These are phyloP conservation scores for Pyrus betulifolia DNA, from an alignment of 306 rosid genomes.

Conservation along the genomic window DNA sequence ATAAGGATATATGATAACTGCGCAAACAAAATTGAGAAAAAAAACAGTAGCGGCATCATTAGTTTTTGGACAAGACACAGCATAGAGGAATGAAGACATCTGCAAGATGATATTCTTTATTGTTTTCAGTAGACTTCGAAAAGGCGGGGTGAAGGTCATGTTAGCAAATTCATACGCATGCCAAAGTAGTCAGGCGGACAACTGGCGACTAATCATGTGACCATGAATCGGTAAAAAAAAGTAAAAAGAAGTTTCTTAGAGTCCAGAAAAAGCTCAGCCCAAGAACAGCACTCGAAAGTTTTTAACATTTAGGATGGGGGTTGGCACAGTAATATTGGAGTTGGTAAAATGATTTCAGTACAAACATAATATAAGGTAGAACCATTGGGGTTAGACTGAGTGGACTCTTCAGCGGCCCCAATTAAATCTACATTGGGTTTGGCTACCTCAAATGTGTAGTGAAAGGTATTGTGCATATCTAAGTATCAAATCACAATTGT, in stretches of 20 bases:
- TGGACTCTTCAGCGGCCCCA: background rate
- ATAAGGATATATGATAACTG: conserved; percentile 2
- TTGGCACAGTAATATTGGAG: background rate
- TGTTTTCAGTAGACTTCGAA: background rate
- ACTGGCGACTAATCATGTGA: background rate
- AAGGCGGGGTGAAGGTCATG: background rate
- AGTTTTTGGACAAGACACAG: background rate
- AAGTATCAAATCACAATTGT: background rate
- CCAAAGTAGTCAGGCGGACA: background rate
- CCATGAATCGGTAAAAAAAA: background rate
- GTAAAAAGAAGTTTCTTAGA: background rate
- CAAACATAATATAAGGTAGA: background rate
- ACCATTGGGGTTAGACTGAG: background rate
- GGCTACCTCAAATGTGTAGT: background rate
- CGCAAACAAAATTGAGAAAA: background rate
- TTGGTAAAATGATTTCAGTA: background rate
- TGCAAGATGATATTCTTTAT: background rate
- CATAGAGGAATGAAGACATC: background rate
- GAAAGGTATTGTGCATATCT: background rate
- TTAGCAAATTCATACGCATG: background rate
- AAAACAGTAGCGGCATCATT: background rate
- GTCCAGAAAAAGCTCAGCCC: background rate
- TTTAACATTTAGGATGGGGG: background rate
- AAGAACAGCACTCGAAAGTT: background rate
- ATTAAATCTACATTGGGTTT: background rate